Evolutionary conservation across 331 rosid species (phyloP).

Genomic region (Stylosanthes scabra): DNA sequence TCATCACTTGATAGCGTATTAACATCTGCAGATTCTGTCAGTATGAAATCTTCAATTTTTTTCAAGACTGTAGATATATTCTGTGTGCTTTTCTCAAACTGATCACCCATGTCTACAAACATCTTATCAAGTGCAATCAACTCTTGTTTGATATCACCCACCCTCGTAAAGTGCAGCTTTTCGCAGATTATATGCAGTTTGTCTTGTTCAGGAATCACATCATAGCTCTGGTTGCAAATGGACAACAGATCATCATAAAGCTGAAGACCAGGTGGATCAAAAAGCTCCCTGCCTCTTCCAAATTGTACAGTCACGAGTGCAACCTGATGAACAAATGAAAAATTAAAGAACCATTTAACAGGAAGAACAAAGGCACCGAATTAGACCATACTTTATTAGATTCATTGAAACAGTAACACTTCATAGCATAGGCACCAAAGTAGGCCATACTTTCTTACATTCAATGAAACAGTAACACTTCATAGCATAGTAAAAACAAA

Average conservation of each 20-base stretch:
- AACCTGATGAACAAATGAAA: conserved; percentile 51
- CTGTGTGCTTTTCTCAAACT: conserved; percentile 58
- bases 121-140: conserved; percentile 70
- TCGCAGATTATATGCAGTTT: conserved; percentile 58
- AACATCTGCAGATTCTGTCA: conserved; percentile 57
- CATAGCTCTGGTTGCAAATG: conserved; percentile 52
- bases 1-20: conserved; percentile 40
- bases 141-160: conserved; percentile 67
- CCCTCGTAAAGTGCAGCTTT: conserved; percentile 60
- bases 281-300: conserved; percentile 70
- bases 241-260: conserved; percentile 58
- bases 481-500: not conserved
- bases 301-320: conserved; percentile 80
- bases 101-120: conserved; percentile 52
- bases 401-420: no score
- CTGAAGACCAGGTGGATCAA: conserved; percentile 58
- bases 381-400: no score
- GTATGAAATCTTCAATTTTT: conserved; percentile 64
- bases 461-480: conserved; percentile 7
- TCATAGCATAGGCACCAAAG: not conserved
- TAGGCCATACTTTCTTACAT: conserved; percentile 8
- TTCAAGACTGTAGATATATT: conserved; percentile 66
- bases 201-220: conserved; percentile 47
- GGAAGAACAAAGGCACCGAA: no score
- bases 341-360: no score